A percentile compares a stretch with the other conserved stretches of the same genome.
These are phyloP conservation scores for Amylostereum areolatum DNA, from an alignment of 1,284 basidiomycete species.

Conservation along the genomic window DNA sequence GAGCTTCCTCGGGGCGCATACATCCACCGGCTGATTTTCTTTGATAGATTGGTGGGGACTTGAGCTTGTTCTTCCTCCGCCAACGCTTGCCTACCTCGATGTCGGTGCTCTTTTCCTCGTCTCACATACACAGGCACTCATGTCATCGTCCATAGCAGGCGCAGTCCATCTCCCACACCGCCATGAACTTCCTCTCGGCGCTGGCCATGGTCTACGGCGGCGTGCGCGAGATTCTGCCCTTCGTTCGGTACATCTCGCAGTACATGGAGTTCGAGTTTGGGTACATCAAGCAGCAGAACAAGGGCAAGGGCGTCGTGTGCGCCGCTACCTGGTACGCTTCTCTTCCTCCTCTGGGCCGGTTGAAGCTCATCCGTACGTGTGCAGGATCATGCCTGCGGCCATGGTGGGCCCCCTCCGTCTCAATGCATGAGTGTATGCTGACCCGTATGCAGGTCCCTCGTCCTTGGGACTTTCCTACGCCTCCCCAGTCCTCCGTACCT, in stretches of 20 bases:
- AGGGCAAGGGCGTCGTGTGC: constrained; percentile 73
- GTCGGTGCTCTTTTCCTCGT: constrained; percentile 30
- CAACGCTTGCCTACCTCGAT: constrained; percentile 53
- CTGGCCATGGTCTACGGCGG: constrained; percentile 62
- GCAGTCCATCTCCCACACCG: constrained; percentile 53
- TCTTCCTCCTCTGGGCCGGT: not conserved
- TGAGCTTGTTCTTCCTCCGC: constrained; percentile 64
- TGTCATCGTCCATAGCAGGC: constrained; percentile 28
- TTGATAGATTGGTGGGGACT: constrained; percentile 77
- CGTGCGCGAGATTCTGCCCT: constrained; percentile 70
- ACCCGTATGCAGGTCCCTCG: constrained; percentile 44
- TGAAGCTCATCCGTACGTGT: constrained; percentile 1
- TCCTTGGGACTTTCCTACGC: constrained; percentile 67
- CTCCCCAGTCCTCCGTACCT: constrained; percentile 21
- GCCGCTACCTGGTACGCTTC: constrained; percentile 70
- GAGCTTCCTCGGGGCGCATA: constrained; percentile 17
- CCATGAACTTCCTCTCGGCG: constrained; percentile 69
- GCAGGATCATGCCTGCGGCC: constrained; percentile 72
- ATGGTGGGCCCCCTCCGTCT: constrained; percentile 29
- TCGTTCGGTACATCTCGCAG: constrained; percentile 72
- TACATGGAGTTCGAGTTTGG: constrained; percentile 70
- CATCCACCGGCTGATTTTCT: constrained; percentile 3
- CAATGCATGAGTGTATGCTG: not conserved
- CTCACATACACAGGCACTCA: not conserved
- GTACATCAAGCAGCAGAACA: constrained; percentile 54